Percentiles rank a stretch among this genome's conserved stretches.
These are phyloP conservation scores for Trichoderma sp. DNA, from an alignment of 2,329 filamentous ascomycete genomes.

Conservation along the genomic window DNA sequence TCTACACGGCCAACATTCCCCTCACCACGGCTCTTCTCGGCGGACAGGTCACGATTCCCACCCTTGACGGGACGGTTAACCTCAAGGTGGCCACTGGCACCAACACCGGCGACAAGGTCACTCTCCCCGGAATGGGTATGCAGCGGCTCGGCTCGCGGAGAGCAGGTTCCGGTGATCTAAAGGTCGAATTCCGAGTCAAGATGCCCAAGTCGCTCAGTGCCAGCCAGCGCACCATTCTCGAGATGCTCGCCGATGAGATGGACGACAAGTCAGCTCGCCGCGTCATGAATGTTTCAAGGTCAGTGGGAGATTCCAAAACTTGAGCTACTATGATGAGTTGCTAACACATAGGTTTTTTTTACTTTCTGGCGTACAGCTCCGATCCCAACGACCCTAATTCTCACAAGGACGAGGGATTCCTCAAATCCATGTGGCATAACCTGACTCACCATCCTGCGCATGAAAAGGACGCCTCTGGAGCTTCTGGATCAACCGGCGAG, in stretches of 20 bases:
- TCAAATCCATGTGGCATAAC: conserved; percentile 91
- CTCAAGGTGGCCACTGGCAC: conserved; percentile 90
- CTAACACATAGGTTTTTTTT: neutral
- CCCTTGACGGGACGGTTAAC: conserved; percentile 83
- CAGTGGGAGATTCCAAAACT: conserved; percentile 21
- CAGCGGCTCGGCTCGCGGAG: conserved; percentile 70
- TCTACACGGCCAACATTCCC: conserved; percentile 88
- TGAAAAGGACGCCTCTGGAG: conserved; percentile 35
- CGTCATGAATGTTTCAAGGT: conserved; percentile 72
- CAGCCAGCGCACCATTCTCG: conserved; percentile 88
- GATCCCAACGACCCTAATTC: conserved; percentile 38
- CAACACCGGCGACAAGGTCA: conserved; percentile 87
- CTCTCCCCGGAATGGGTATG: conserved; percentile 89
- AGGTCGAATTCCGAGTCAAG: conserved; percentile 88
- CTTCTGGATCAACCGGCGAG: conserved; percentile 23
- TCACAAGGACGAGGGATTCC: conserved; percentile 81
- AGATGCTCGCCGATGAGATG: conserved; percentile 97
- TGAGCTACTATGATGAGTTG: neutral
- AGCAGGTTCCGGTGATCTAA: conserved; percentile 72
- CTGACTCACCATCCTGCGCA: conserved; percentile 72
- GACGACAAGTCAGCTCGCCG: conserved; percentile 86
- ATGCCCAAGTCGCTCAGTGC: conserved; percentile 93
- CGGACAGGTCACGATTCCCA: conserved; percentile 85
- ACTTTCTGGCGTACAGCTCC: neutral
- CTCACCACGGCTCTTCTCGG: conserved; percentile 90